Conservation (phyloP, 192 early-diverging fungal species). For the Phycomyces nitens region DNA sequence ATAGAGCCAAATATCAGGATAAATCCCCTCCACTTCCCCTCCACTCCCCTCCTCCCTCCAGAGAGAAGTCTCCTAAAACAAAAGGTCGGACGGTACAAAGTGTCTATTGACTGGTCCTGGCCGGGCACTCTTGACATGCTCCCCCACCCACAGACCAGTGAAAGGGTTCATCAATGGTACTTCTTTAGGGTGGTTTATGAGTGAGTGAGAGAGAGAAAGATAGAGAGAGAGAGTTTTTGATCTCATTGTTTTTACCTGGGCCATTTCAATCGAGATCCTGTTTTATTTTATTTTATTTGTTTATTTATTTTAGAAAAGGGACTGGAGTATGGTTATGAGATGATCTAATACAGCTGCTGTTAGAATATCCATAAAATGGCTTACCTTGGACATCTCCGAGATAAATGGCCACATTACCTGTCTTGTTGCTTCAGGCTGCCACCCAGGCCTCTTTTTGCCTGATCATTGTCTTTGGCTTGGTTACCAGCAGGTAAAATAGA, state of each 20-base stretch:
- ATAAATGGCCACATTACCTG: conserved; percentile 67
- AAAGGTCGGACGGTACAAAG: too few species aligned
- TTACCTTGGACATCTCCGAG: conserved; percentile 71
- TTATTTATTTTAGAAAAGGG: conserved; percentile 71
- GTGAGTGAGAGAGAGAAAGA: too few species aligned
- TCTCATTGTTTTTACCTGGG: conserved; percentile 51
- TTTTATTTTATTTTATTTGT: too few species aligned
- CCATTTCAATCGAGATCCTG: conserved; percentile 78
- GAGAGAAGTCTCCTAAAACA: too few species aligned
- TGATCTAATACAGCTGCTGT: conserved; percentile 48
- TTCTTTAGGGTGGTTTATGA: too few species aligned
- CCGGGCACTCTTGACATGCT: conserved; percentile 64
- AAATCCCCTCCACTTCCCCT: too few species aligned
- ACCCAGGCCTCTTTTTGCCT: conserved; percentile 50
- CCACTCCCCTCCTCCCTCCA: too few species aligned
- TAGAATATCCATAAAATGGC: neutral
- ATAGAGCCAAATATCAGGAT: too few species aligned
- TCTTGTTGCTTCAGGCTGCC: conserved; percentile 11
- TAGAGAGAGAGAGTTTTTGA: conserved; percentile 48
- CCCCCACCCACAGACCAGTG: conserved; percentile 61
- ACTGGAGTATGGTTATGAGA: conserved; percentile 76
- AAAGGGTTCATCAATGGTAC: conserved; percentile 56
- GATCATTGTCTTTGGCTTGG: conserved; percentile 67
- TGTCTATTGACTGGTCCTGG: conserved; percentile 33
- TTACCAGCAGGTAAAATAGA: conserved; percentile 61